phyloP scores from a whole-genome alignment of 2,329 filamentous ascomycete genomes.

The Pseudogymnoascus sp. region DNA sequence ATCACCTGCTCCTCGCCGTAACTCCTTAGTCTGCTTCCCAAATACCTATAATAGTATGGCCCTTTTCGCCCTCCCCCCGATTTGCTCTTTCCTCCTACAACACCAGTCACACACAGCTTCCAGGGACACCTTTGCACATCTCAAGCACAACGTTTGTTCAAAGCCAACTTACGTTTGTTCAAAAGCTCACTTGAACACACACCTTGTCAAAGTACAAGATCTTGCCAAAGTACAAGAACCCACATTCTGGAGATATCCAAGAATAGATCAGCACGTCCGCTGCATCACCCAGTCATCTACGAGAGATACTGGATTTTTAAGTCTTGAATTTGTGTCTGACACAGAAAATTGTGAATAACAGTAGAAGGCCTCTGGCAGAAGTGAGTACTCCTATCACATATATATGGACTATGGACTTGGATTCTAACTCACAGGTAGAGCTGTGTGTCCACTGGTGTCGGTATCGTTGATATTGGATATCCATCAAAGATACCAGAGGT shows the following conservation, averaged over 20 bases:
- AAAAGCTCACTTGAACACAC: neutral
- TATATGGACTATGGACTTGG: neutral
- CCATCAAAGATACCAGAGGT: neutral
- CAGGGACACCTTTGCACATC: neutral
- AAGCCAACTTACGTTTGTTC: neutral
- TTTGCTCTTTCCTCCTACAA: neutral
- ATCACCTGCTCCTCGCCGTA: neutral
- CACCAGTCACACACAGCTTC: neutral
- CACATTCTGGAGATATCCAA: neutral
- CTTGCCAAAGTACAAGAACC: neutral
- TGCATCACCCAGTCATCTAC: neutral
- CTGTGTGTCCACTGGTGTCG: neutral
- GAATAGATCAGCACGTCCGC: neutral
- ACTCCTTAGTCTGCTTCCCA: neutral
- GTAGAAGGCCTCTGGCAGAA: neutral
- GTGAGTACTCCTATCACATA: neutral
- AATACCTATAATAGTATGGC: neutral
- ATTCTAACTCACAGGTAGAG: neutral
- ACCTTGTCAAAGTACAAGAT: neutral
- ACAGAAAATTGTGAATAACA: constrained; percentile 1
- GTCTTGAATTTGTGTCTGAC: neutral
- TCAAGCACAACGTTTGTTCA: neutral
- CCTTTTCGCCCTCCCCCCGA: neutral
- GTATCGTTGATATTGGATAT: neutral
- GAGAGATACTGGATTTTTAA: neutral